phyloP scores from a whole-genome alignment of 768 basidiomycete species.

The Nidularia sp. region DNA sequence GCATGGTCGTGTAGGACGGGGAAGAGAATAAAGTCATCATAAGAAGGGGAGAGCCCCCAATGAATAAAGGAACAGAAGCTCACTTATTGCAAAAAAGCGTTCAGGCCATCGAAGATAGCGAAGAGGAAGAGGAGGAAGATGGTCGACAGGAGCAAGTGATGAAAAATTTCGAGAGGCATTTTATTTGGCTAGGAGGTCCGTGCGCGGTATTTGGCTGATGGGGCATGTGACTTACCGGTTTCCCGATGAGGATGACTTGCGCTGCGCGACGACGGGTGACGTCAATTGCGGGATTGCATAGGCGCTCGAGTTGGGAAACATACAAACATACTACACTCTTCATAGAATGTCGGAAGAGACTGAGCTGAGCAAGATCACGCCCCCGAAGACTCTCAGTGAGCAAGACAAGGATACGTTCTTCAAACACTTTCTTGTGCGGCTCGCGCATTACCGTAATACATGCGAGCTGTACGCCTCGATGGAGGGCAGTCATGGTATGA shows the following conservation, averaged over 20 bases:
- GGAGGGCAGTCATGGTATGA: constrained; percentile 16
- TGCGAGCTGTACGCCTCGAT: constrained; percentile 30
- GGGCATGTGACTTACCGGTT: background rate
- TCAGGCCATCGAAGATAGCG: background rate
- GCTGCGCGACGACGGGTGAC: background rate
- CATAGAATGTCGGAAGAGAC: background rate
- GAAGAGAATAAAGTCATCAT: constrained; percentile 86
- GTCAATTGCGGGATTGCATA: background rate
- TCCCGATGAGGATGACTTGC: background rate
- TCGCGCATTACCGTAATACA: constrained; percentile 44
- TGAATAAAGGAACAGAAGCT: constrained; percentile 5
- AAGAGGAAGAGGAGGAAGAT: background rate
- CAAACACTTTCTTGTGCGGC: constrained; percentile 34
- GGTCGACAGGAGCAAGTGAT: background rate
- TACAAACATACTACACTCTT: background rate
- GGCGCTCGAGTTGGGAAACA: background rate
- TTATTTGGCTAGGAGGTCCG: background rate
- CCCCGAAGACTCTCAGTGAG: constrained; percentile 34
- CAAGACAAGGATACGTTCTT: constrained; percentile 32
- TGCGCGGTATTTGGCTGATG: background rate
- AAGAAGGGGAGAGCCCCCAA: constrained; percentile 4
- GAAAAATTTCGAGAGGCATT: background rate
- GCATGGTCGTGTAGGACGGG: constrained; percentile 90
- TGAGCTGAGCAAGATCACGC: constrained; percentile 19
- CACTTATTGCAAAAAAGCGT: background rate